phyloP scores from a whole-genome alignment of 139 green algal genomes.

The Ettlia oleoabundans region DNA sequence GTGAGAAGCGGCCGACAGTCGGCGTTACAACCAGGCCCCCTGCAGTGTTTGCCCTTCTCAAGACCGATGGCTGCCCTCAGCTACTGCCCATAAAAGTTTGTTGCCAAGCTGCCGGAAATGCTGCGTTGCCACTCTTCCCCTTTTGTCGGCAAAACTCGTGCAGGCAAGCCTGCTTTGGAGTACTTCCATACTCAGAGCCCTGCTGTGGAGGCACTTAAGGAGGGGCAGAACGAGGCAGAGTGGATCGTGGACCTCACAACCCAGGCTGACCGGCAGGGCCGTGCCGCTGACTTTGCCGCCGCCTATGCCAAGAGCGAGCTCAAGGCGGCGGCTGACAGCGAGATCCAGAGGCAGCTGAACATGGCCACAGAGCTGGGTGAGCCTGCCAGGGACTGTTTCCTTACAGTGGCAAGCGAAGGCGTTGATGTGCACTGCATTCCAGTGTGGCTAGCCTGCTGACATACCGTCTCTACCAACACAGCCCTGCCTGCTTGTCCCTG shows the following conservation, averaged over 20 bases:
- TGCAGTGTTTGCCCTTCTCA: not conserved
- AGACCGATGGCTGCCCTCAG: not conserved
- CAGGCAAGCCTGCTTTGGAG: constrained; percentile 32
- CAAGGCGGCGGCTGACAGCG: constrained; percentile 1
- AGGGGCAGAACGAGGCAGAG: constrained; percentile 49
- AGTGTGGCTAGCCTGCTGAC: no score
- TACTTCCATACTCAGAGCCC: constrained; percentile 53
- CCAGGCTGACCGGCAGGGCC: constrained; percentile 38
- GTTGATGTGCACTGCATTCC: no score
- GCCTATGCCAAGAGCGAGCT: constrained; percentile 22
- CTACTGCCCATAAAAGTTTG: not conserved
- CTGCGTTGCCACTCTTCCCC: not conserved
- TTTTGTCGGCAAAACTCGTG: not conserved
- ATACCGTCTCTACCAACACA: no score
- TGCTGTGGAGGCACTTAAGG: not conserved
- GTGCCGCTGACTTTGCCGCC: constrained; percentile 7
- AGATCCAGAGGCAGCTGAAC: constrained; percentile 27
- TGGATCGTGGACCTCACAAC: constrained; percentile 62
- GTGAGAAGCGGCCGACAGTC: not conserved
- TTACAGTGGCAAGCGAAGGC: no score
- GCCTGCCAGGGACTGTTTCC: not conserved
- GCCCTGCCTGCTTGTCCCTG: not conserved
- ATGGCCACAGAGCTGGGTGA: constrained; percentile 21
- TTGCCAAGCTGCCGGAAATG: not conserved
- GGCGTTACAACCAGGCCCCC: not conserved